Percentiles rank a stretch among this genome's conserved stretches.
Conservation (phyloP, 768 basidiomycete genomes). For the Coprinopsis marcescibilis region DNA sequence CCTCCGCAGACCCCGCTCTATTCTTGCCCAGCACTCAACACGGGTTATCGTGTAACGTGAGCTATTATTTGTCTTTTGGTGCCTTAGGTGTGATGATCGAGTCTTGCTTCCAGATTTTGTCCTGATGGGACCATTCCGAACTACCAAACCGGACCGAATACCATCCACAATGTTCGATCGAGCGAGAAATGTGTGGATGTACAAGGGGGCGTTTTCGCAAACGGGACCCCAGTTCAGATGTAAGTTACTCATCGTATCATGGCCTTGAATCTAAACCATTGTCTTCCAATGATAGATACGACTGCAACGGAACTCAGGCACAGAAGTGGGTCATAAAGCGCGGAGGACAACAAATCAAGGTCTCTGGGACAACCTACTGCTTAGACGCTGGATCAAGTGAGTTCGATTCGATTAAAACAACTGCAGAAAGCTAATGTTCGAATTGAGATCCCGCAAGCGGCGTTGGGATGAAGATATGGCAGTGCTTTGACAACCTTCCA, state of each 20-base stretch:
- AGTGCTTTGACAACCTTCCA: conserved; percentile 15
- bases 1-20: conserved; percentile 20
- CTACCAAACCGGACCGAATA: conserved; percentile 13
- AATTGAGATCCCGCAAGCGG: conserved; percentile 18
- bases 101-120: conserved; percentile 18
- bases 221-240: conserved; percentile 27
- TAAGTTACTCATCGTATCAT: conserved; percentile 15
- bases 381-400: conserved; percentile 15
- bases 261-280: too few relatives aligned
- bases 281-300: conserved; percentile 10
- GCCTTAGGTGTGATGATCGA: background rate
- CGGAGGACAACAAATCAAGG: conserved; percentile 12
- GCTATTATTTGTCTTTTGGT: conserved; percentile 5
- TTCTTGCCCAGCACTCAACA: conserved; percentile 17
- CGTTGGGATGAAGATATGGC: conserved; percentile 21
- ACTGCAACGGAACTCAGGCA: conserved; percentile 14
- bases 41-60: conserved; percentile 22
- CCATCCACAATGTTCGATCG: conserved; percentile 16
- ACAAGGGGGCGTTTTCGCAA: conserved; percentile 19
- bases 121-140: conserved; percentile 18
- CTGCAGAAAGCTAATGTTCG: too few relatives aligned
- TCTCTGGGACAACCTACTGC: conserved; percentile 14
- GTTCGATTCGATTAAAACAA: too few relatives aligned
- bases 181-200: conserved; percentile 24
- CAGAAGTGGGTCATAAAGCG: conserved; percentile 16